phyloP scores from a whole-genome alignment of 2,329 filamentous ascomycete species.

The Lasiodiplodia citricola region DNA sequence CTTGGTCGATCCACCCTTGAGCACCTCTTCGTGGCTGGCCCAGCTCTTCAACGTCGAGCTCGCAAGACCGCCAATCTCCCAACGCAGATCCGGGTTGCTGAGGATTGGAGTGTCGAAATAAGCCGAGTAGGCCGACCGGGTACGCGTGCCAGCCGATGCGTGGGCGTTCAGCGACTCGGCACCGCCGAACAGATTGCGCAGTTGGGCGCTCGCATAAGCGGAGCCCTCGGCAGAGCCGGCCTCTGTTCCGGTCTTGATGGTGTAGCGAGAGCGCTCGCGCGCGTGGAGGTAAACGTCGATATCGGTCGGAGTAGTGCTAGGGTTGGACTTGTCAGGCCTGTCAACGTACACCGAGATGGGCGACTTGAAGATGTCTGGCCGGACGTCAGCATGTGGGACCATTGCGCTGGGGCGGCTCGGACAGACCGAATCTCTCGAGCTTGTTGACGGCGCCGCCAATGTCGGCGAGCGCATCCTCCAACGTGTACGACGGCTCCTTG shows the following conservation, averaged over 20 bases:
- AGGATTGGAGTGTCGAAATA: conserved; percentile 82
- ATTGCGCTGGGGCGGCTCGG: not conserved
- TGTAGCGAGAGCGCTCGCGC: conserved; percentile 79
- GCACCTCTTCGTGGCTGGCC: conserved; percentile 90
- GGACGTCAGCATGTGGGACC: conserved; percentile 27
- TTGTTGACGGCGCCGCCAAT: conserved; percentile 74
- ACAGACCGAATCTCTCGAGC: conserved; percentile 78
- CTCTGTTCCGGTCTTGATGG: conserved; percentile 93
- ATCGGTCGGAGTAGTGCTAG: conserved; percentile 74
- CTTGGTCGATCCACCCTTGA: conserved; percentile 78
- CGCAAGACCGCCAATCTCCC: conserved; percentile 79
- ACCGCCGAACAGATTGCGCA: conserved; percentile 93
- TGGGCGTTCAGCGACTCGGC: conserved; percentile 89
- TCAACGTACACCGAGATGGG: conserved; percentile 84
- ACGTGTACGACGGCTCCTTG: conserved; percentile 71
- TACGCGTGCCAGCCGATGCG: conserved; percentile 86
- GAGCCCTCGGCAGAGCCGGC: conserved; percentile 93
- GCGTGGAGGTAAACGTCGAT: conserved; percentile 81
- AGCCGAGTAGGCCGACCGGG: conserved; percentile 87
- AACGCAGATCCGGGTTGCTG: conserved; percentile 79
- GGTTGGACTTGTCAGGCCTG: conserved; percentile 70
- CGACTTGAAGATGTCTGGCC: conserved; percentile 81
- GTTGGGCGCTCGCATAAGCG: conserved; percentile 83
- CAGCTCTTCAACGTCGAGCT: conserved; percentile 88
- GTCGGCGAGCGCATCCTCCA: conserved; percentile 77